phyloP scores from a whole-genome alignment of 2,329 filamentous ascomycete species.

The Lachnellula subtilissima region DNA sequence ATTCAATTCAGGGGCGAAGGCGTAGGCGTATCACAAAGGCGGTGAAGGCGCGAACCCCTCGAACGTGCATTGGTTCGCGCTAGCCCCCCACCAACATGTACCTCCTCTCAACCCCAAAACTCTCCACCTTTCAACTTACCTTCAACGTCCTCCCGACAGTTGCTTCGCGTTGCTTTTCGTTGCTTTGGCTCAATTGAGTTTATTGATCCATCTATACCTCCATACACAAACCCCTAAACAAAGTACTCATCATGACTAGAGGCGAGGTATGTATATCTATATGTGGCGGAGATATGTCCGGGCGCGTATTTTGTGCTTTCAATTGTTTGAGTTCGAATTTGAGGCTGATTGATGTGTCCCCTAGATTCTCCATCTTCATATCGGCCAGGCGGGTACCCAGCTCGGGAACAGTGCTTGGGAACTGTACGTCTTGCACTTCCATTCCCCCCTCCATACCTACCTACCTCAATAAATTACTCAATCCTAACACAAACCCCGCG shows the following conservation, averaged over 20 bases:
- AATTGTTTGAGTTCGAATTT: not conserved
- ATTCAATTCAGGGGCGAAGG: not conserved
- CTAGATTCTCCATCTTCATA: constrained; percentile 62
- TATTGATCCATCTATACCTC: not conserved
- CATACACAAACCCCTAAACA: not conserved
- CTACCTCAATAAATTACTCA: not conserved
- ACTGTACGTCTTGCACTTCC: constrained; percentile 45
- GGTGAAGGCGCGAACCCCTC: not conserved
- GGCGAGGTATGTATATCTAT: constrained; percentile 22
- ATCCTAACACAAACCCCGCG: constrained; percentile 7
- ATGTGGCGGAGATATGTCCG: not conserved
- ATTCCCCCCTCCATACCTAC: not conserved
- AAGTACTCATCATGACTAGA: constrained; percentile 22
- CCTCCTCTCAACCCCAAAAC: not conserved
- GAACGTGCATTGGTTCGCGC: not conserved
- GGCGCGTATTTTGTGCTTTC: not conserved
- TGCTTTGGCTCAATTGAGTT: not conserved
- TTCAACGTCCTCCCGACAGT: not conserved
- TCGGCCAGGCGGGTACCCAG: constrained; percentile 64
- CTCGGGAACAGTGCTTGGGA: constrained; percentile 66
- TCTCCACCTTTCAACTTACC: not conserved
- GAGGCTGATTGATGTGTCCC: constrained; percentile 3
- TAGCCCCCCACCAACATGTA: not conserved
- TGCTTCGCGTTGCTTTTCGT: not conserved
- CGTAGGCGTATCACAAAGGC: not conserved